Base-by-base conservation (phyloP, 2,329 filamentous ascomycete species). In the Arthrobotrys iridis region DNA sequence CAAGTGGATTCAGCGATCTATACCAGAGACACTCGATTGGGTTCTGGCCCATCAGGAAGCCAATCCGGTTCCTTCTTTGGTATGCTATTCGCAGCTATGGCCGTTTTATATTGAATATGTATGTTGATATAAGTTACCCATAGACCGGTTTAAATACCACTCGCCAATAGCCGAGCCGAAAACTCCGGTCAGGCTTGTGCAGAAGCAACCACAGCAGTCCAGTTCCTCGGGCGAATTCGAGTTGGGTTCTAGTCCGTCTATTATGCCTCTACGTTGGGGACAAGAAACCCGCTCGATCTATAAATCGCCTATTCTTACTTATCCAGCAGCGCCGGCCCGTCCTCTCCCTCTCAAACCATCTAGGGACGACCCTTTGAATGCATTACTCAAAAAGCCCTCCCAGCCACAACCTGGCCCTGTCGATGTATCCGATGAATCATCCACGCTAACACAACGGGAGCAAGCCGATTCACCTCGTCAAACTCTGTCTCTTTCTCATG, bases 401-500 rank as follows among this genome's bases (percentile, higher is more conserved):
- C 46, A 13, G 37, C 45, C 22, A 6, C 60, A 43, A 33, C 10
- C 15, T 10, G 13, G 33, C 11, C 15, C 55, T 22, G 7, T 48
- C 1, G 35, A 60, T 5, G 52, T 55, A 10, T n/a, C 7, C 13
- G 35, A 59, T 4, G 18, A 59, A 45, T 4, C 71, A 7, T 37
- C 40, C 13, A 13, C 35, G 8, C 46, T 11, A 0, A 30, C 48
- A 1, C 63, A 40, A 8, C 40, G 37, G 26, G 37, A 26, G 0
- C 11, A 20, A 37, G 11, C 10, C 13, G n/a, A 52, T 15, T 68
- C 71, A 11, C 63, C 57, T 15, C 45, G 57, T 18, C 63, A 71
- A 40, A 22, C 43, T 3, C 0, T 76, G n/a, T 37, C 72, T 2
- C 77, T 78, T 4, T 40, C 68, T n/a, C 76, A 78, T 5, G 77